These are phyloP conservation scores for Galeopsis tetrahit DNA, from an alignment of 257 asterid genomes.

Conservation along the genomic window DNA sequence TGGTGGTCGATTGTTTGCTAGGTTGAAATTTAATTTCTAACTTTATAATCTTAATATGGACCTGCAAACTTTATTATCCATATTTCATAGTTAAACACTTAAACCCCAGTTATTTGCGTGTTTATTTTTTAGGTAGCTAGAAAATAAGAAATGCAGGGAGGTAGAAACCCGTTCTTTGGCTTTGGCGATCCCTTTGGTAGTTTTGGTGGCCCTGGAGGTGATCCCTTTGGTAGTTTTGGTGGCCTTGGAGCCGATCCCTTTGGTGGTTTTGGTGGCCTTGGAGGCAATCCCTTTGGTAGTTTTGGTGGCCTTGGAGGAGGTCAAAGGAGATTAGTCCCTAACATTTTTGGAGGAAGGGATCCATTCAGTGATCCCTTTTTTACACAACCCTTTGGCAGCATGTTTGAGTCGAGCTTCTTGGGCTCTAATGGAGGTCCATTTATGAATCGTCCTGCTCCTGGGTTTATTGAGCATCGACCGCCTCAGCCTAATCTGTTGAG, in stretches of 20 bases:
- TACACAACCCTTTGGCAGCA: constrained; percentile 63
- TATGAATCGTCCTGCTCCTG: constrained; percentile 47
- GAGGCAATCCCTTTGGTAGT: constrained; percentile 62
- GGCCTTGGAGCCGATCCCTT: constrained; percentile 71
- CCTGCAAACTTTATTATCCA: background rate
- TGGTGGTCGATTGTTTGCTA: constrained; percentile 7
- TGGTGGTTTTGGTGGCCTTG: constrained; percentile 57
- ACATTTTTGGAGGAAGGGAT: constrained; percentile 74
- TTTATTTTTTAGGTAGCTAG: constrained; percentile 36
- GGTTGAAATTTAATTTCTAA: background rate
- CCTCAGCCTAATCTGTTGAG: constrained; percentile 51
- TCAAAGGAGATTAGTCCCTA: constrained; percentile 52
- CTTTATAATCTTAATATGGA: background rate
- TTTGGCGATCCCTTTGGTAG: constrained; percentile 64
- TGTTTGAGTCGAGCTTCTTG: constrained; percentile 52
- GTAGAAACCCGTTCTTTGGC: constrained; percentile 75
- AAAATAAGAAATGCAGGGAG: constrained; percentile 68
- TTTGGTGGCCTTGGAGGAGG: constrained; percentile 61
- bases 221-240: constrained; percentile 55
- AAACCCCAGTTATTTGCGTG: constrained; percentile 7
- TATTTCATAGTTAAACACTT: background rate
- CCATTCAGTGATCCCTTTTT: constrained; percentile 96
- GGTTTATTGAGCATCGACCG: constrained; percentile 53
- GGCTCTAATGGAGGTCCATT: constrained; percentile 50
- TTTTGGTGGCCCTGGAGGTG: constrained; percentile 64